These are phyloP conservation scores for Erythrophleum ivorense DNA, from an alignment of 331 rosid genomes.

Conservation along the genomic window DNA sequence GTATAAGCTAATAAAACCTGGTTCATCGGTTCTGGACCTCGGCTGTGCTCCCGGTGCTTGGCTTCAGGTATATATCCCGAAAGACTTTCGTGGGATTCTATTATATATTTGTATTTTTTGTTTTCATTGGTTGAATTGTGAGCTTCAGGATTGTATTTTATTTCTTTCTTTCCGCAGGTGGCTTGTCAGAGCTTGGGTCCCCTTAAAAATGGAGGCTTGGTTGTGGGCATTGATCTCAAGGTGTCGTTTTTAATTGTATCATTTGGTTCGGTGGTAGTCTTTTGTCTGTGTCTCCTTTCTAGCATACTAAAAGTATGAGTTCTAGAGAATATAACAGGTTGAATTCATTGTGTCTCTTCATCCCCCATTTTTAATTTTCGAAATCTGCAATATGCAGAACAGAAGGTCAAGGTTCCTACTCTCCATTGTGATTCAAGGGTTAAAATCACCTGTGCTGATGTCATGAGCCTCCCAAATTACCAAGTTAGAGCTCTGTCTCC, in stretches of 20 bases:
- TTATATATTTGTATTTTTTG: neutral
- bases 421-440: slow-evolving; percentile 84
- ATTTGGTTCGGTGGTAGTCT: neutral
- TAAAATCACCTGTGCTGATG: slow-evolving; percentile 74
- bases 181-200: slow-evolving; percentile 95
- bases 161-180: slow-evolving; percentile 48
- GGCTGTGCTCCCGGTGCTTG: slow-evolving; percentile 98
- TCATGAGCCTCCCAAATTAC: slow-evolving; percentile 61
- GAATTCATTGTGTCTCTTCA: neutral
- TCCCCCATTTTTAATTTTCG: neutral
- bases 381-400: slow-evolving; percentile 62
- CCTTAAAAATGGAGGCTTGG: slow-evolving; percentile 60
- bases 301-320: neutral
- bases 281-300: neutral
- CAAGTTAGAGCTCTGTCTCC: slow-evolving; percentile 67
- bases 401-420: slow-evolving; percentile 87
- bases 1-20: slow-evolving; percentile 64
- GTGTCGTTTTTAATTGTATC: slow-evolving; percentile 36
- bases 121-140: neutral
- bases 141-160: neutral
- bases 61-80: slow-evolving; percentile 64
- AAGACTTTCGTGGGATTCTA: neutral
- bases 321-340: neutral
- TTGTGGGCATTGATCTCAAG: slow-evolving; percentile 86
- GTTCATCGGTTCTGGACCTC: slow-evolving; percentile 82